Conservation (phyloP, 73 alveolate species). For the Paramecium biaurelia region DNA sequence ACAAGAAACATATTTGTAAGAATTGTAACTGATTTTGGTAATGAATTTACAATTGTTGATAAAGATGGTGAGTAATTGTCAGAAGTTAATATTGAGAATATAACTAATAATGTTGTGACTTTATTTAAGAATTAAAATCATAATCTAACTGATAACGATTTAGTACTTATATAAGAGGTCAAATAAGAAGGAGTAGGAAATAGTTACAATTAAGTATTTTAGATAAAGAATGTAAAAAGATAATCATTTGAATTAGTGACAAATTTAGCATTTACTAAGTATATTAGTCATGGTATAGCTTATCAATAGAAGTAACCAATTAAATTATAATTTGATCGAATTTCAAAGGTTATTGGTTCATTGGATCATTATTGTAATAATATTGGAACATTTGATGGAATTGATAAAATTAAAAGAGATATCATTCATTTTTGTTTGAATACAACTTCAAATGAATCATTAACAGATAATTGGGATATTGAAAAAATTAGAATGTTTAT, state of each 20-base stretch:
- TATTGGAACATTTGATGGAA: slow-evolving; percentile 56
- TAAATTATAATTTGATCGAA: slow-evolving; percentile 56
- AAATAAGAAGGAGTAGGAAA: not conserved
- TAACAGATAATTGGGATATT: not conserved
- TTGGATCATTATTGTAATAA: slow-evolving; percentile 24
- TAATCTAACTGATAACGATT: slow-evolving; percentile 8
- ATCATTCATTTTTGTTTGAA: not conserved
- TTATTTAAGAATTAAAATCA: not conserved
- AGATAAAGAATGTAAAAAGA: slow-evolving; percentile 63
- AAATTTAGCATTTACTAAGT: slow-evolving; percentile 35
- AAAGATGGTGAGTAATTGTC: slow-evolving; percentile 90
- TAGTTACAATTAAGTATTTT: slow-evolving; percentile 59
- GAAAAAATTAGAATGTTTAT: not conserved
- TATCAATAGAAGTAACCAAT: slow-evolving; percentile 56
- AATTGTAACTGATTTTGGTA: slow-evolving; percentile 88
- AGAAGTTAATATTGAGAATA: slow-evolving; percentile 77
- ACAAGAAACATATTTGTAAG: slow-evolving; percentile 81
- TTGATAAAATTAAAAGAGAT: slow-evolving; percentile 55
- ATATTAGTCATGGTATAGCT: slow-evolving; percentile 69
- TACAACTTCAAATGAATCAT: not conserved
- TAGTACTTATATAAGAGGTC: not conserved
- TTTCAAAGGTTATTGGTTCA: not conserved
- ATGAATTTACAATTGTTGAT: slow-evolving; percentile 81
- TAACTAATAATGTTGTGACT: not conserved
- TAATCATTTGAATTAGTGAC: slow-evolving; percentile 58